Evolutionary conservation across 192 early-diverging fungal species (phyloP).

Genomic region (Jimgerdemannia flammicorona): DNA sequence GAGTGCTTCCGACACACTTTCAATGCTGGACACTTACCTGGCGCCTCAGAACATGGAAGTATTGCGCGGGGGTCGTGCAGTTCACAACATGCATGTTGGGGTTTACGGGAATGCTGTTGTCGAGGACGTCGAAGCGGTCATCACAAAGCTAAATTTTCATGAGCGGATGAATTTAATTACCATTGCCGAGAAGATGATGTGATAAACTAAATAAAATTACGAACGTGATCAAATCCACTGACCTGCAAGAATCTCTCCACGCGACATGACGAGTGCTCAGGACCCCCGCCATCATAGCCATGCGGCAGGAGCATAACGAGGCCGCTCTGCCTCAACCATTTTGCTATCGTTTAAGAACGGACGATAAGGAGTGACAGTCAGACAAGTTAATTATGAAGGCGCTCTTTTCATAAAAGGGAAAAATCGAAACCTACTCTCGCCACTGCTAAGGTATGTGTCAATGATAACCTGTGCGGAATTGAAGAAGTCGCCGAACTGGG

Average conservation of each 20-base stretch:
- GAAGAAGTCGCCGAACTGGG: constrained; percentile 98
- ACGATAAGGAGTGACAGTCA: not conserved
- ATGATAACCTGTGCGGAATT: constrained; percentile 95
- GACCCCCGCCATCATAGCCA: constrained; percentile 94
- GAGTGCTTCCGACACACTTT: not conserved
- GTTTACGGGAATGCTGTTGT: constrained; percentile 53
- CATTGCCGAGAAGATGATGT: too few relatives aligned
- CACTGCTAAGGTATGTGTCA: constrained; percentile 85
- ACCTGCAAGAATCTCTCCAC: constrained; percentile 94
- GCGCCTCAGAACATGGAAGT: constrained; percentile 93
- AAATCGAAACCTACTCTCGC: constrained; percentile 54
- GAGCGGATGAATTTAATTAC: too few relatives aligned
- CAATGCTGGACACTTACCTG: constrained; percentile 47
- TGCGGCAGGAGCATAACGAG: constrained; percentile 93
- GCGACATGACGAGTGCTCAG: constrained; percentile 90
- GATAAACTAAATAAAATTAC: not conserved
- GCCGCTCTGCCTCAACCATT: constrained; percentile 92
- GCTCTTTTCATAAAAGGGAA: not conserved
- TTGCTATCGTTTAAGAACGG: constrained; percentile 36
- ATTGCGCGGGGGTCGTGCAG: constrained; percentile 93
- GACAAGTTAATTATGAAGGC: not conserved
- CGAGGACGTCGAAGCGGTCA: constrained; percentile 63
- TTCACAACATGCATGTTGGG: constrained; percentile 93
- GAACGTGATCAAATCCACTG: not conserved
- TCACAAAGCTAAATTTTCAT: constrained; percentile 59